Percentiles rank a stretch among this genome's conserved stretches.
phyloP scores from a whole-genome alignment of 2,329 filamentous ascomycete genomes.

The Bretziella fagacearum region DNA sequence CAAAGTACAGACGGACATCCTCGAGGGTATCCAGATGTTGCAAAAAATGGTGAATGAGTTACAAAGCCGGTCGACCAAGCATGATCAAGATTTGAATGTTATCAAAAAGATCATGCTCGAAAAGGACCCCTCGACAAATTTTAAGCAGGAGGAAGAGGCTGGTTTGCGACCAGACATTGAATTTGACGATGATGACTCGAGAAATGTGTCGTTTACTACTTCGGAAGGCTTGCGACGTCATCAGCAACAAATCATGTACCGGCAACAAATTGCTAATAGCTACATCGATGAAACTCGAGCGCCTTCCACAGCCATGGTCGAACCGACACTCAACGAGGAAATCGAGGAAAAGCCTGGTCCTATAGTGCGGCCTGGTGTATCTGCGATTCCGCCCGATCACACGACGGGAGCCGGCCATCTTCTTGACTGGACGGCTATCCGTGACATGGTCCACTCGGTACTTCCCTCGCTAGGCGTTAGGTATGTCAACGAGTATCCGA shows the following conservation, averaged over 20 bases:
- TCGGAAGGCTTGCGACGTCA: not conserved
- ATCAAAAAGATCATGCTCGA: conserved; percentile 16
- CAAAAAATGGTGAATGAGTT: conserved; percentile 18
- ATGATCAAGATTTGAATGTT: conserved; percentile 6
- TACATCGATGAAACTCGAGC: not conserved
- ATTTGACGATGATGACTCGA: not conserved
- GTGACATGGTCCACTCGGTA: conserved; percentile 39
- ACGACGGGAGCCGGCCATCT: conserved; percentile 79
- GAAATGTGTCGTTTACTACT: not conserved
- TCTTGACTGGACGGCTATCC: conserved; percentile 54
- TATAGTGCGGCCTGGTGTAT: conserved; percentile 38
- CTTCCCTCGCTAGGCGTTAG: conserved; percentile 34
- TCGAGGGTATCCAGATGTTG: conserved; percentile 35
- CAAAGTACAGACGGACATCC: conserved; percentile 42
- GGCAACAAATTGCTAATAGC: too few relatives aligned
- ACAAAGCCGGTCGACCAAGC: not conserved
- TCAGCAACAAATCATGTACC: too few relatives aligned
- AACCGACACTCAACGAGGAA: conserved; percentile 26
- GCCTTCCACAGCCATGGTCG: not conserved
- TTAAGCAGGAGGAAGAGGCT: conserved; percentile 12
- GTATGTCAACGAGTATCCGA: conserved; percentile 54
- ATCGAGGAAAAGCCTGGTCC: conserved; percentile 35
- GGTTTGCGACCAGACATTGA: not conserved
- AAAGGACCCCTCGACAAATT: conserved; percentile 1
- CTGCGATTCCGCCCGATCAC: conserved; percentile 67